Evolutionary conservation across 139 green algal genomes (phyloP), one percentile per base, ranked within the genome.

Genomic region (Bryopsis sp.): DNA sequence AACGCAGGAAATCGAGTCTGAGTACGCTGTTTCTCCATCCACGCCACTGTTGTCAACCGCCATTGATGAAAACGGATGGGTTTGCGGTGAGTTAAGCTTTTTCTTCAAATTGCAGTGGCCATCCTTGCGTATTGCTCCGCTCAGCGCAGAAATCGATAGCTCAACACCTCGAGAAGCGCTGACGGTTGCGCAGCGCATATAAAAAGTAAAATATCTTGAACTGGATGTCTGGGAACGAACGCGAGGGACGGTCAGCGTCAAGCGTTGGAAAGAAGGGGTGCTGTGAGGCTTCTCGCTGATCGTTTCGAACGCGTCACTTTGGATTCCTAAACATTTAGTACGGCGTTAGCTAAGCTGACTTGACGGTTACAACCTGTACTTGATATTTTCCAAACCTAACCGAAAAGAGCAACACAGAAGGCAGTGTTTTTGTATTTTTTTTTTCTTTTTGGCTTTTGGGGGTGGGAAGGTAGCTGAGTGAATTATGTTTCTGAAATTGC

Each of bases 11-110:
- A 54, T 69, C 4, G 80, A 80, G 33, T 57, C 65, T 8, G 61
- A 71, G 31, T 84, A 79, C 37, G 75, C 64, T 8, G 79, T 87
- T 22, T 85, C 79, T 1, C 88, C 89, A 1, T 80, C 78, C 32
- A 86, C 83, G 0, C 86, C 84, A 6, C 59, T 95, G 15, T 77
- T 93, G 0, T 77, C 70, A 15, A 92, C 89, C 1, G 79, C 78
- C 8, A 77, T 95, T 7, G 71, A 84, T 15, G 78, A 92, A 35
- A 95, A 95, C 68, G 83, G 78, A 33, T 93, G 79, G 73, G 76
- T 92, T 1, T 93, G 83, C 68, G 89, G 89, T 93, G 64, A 80
- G 86, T 28, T 2, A 26, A 37, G 47, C 3, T 22, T 61, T n/a
- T n/a, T n/a, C n/a, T n/a, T n/a, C n/a, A n/a, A n/a, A 19, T 19